Evolutionary conservation across 2,329 filamentous ascomycete species (phyloP), one percentile per base, ranked within the genome.

Genomic region (Fusarium compactum): DNA sequence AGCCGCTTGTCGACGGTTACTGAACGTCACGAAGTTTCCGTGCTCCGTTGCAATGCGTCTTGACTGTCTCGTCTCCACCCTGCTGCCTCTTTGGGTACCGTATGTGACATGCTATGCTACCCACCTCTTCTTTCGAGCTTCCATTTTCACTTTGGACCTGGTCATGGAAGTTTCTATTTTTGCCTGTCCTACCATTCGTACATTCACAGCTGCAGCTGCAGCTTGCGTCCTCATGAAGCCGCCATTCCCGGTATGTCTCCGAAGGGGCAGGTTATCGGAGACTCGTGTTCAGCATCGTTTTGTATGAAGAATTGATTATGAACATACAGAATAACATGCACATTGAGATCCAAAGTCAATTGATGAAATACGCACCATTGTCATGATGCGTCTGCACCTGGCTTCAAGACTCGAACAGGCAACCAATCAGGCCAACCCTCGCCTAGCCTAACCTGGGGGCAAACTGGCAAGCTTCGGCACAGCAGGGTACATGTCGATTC

Each of bases 391-490:
- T 71, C 50, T 52, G 48, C 69, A 75, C 63, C 65, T 48, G 65
- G 61, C 40, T 57, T 45, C 55, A 67, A 27, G 58, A 59, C 59
- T 58, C 59, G 65, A 75, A 59, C 48, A 18, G 51, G n/a, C 18
- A 50, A 25, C 65, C 73, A 75, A 70, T 75, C 58, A 67, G 56
- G 43, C 50, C 50, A 66, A 57, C 57, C 48, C 58, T 57, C 20
- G 27, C 30, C 71, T 62, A 58, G 57, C 57, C 67, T 44, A 69
- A 58, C 59, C 43, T 62, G 56, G 47, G 69, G 69, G 68, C 58
- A 62, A 51, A 51, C 65, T 70, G 67, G 71, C 69, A 75, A 73
- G 61, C 70, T 74, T 74, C 71, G 73, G 73, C 73, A 74, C 30
- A 73, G 22, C 16, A 45, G 16, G 24, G 43, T 25, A 52, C 47